A percentile compares a stretch with the other conserved stretches of the same genome.
Conservation (phyloP, 2,329 filamentous ascomycete species). For the Colletotrichum melonis region DNA sequence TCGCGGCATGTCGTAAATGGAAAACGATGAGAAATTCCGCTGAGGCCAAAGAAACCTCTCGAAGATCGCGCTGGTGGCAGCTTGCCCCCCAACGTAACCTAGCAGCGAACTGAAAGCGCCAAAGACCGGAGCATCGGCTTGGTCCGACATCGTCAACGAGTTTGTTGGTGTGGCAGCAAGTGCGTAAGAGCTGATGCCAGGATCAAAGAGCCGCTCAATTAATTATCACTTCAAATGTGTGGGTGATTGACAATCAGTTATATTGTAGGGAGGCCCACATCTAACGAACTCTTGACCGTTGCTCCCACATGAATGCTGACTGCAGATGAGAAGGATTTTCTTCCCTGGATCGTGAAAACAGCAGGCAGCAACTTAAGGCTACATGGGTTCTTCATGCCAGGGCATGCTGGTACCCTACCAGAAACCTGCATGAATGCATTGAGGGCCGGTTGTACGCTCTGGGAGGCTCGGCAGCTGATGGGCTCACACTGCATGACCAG, state of each 20-base stretch:
- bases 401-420: background rate
- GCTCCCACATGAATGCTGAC: background rate
- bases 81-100: slow-evolving; percentile 39
- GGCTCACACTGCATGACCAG: background rate
- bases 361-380: background rate
- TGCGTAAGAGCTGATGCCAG: background rate
- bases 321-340: background rate
- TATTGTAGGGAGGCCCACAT: background rate
- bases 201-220: background rate
- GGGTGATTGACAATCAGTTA: background rate
- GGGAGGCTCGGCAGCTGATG: background rate
- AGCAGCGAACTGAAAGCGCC: slow-evolving; percentile 18
- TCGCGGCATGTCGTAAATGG: slow-evolving; percentile 4
- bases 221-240: background rate
- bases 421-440: background rate
- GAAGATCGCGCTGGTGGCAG: slow-evolving; percentile 30
- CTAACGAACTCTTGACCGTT: background rate
- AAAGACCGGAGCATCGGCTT: background rate
- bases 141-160: background rate
- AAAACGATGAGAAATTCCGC: slow-evolving; percentile 34
- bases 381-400: background rate
- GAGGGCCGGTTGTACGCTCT: too few species aligned
- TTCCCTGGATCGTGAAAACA: background rate
- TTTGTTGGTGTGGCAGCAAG: background rate
- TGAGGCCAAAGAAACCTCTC: slow-evolving; percentile 39